These are phyloP conservation scores for Penicillium canescens DNA, from an alignment of 495 filamentous ascomycete genomes.

Conservation along the genomic window DNA sequence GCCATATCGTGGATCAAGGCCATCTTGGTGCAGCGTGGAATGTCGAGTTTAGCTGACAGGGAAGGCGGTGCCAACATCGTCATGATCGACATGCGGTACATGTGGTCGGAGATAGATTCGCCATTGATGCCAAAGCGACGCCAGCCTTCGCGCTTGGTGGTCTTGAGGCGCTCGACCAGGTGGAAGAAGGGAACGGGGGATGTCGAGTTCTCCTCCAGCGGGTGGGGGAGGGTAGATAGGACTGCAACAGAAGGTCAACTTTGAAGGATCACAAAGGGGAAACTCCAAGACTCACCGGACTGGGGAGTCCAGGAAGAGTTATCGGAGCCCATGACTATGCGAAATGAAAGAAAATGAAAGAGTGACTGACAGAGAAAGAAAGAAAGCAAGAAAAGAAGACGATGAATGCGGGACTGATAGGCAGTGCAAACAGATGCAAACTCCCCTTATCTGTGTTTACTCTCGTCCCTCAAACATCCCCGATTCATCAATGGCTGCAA, in stretches of 20 bases:
- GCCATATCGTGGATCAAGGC: constrained; percentile 97
- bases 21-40: constrained; percentile 87
- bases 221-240: constrained; percentile 48
- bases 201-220: constrained; percentile 57
- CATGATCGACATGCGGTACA: constrained; percentile 99
- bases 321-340: constrained; percentile 28
- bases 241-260: constrained; percentile 27
- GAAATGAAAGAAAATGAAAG: constrained; percentile 9
- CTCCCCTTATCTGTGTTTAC: constrained; percentile 29
- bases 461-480: constrained; percentile 10
- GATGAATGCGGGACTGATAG: constrained; percentile 7
- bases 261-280: not conserved
- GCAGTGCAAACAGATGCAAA: constrained; percentile 35
- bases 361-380: constrained; percentile 10
- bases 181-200: constrained; percentile 93
- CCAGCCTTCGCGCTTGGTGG: constrained; percentile 94
- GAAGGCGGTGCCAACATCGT: constrained; percentile 87
- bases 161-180: constrained; percentile 89
- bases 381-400: constrained; percentile 6
- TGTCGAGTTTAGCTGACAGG: constrained; percentile 66
- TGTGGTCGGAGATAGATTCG: constrained; percentile 96
- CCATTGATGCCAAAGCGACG: constrained; percentile 75
- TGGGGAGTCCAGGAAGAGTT: constrained; percentile 17
- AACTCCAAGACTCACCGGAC: constrained; percentile 12
- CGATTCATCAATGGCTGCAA: constrained; percentile 32